Evolutionary conservation across 2,329 filamentous ascomycete species (phyloP), one percentile per base, ranked within the genome.

Genomic region (Aspergillus texensis): DNA sequence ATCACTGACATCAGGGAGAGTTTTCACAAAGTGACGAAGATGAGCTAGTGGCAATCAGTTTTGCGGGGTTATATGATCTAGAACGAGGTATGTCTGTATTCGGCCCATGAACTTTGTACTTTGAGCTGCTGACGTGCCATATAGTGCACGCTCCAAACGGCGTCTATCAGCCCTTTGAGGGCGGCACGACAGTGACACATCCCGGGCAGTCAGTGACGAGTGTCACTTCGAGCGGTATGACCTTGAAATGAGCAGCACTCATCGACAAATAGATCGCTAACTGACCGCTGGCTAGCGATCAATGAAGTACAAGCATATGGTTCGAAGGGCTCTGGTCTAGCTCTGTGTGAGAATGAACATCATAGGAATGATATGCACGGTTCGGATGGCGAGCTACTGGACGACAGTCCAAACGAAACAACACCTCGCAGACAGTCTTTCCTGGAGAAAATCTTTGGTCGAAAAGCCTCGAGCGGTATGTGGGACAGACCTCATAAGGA

Each of bases 41-140:
- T 53, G 73, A 75, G 60, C 52, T 75, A 5, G 59, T 75, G 12
- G 73, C 73, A 0, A 68, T 75, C 39, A 71, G 72, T 32, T 75
- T 75, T 66, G 67, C 72, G 26, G 69, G 70, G 10, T 26, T 72
- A 19, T 73, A 74, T 62, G 72, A 75, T 45, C 46, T 75, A 34
- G 73, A 75, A 62, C 64, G 66, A 67, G 71, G 73, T 72, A 57
- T 50, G 59, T 55, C 26, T 55, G 19, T 10, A 34, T 19, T 8
- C 19, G 16, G 12, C 11, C 5, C 26, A 19, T 45, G 26, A 21
- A 28, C 6, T 6, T 26, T 39, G 14, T 6, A 3, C 10, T 32
- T 30, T 30, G 4, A 2, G 11, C 26, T 58, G 41, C 58, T 71
- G 53, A 72, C 39, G 8, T 16, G 4, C 6, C 12, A 11, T n/a